A percentile compares a stretch with the other conserved stretches of the same genome.
Evolutionary conservation across 225 moss, liverwort and hornwort genomes (phyloP).

Genomic region (Physcomitrium patens): DNA sequence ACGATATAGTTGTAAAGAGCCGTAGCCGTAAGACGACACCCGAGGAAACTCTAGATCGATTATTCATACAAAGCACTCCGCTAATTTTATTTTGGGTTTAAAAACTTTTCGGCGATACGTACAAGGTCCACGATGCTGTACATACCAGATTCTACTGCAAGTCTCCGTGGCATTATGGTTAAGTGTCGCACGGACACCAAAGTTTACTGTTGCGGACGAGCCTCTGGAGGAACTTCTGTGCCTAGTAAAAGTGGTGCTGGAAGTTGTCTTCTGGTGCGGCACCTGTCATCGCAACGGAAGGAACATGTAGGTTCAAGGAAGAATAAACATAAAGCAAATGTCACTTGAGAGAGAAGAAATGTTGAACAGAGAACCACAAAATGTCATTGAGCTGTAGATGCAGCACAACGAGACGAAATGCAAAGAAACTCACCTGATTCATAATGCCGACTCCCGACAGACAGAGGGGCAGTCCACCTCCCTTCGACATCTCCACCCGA

Average conservation of each 20-base stretch:
- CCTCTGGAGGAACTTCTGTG: constrained; percentile 26
- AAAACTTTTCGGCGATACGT: no score
- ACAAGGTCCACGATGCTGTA: neutral
- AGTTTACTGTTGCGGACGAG: constrained; percentile 30
- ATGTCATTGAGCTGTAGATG: no score
- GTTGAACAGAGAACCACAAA: neutral
- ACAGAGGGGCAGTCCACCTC: constrained; percentile 56
- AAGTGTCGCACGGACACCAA: constrained; percentile 29
- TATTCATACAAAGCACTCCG: no score
- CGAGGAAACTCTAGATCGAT: no score
- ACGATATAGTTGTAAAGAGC: neutral
- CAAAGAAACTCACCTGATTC: constrained; percentile 44
- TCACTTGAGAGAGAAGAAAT: neutral
- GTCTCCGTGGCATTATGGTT: constrained; percentile 33
- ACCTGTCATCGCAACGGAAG: constrained; percentile 38
- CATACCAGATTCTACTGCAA: constrained; percentile 40
- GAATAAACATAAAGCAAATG: neutral
- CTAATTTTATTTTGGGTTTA: no score
- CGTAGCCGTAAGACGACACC: neutral
- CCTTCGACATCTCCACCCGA: constrained; percentile 41
- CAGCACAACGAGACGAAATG: neutral
- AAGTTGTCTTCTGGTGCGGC: constrained; percentile 32
- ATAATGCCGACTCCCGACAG: constrained; percentile 54
- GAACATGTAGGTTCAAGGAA: neutral
- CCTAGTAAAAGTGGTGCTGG: constrained; percentile 30